phyloP scores from a whole-genome alignment of 2,329 filamentous ascomycete genomes.

The Fusarium goolgardi region DNA sequence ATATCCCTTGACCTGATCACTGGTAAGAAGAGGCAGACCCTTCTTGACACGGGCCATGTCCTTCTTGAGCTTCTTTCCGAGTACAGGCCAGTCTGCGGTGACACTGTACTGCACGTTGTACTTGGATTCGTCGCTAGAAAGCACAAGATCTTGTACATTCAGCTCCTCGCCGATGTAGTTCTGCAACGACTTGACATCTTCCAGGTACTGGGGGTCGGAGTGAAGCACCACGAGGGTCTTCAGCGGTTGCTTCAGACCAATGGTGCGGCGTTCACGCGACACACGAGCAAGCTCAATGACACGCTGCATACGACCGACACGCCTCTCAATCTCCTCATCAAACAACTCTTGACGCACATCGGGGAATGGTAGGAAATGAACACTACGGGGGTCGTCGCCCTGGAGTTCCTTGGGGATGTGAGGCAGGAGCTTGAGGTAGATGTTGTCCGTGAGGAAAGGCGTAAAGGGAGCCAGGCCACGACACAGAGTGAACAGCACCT shows the following conservation, averaged over 20 bases:
- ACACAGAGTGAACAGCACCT: conserved; percentile 90
- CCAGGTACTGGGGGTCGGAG: conserved; percentile 81
- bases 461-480: conserved; percentile 93
- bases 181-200: conserved; percentile 86
- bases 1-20: conserved; percentile 83
- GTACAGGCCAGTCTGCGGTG: conserved; percentile 88
- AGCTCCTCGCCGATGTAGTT: conserved; percentile 92
- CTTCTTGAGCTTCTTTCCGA: conserved; percentile 98
- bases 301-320: conserved; percentile 90
- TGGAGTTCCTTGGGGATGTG: conserved; percentile 79
- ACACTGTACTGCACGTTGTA: conserved; percentile 95
- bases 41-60: conserved; percentile 93
- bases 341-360: conserved; percentile 90
- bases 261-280: conserved; percentile 83
- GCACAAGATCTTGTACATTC: conserved; percentile 85
- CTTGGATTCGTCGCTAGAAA: conserved; percentile 87
- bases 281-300: conserved; percentile 92
- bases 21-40: conserved; percentile 81
- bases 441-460: conserved; percentile 94
- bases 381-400: conserved; percentile 81
- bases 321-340: conserved; percentile 84
- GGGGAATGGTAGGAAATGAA: conserved; percentile 93
- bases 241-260: conserved; percentile 90
- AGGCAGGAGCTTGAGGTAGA: conserved; percentile 85
- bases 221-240: conserved; percentile 93